Evolutionary conservation across 495 filamentous ascomycete genomes (phyloP).

Genomic region (Penicillium subrubescens): DNA sequence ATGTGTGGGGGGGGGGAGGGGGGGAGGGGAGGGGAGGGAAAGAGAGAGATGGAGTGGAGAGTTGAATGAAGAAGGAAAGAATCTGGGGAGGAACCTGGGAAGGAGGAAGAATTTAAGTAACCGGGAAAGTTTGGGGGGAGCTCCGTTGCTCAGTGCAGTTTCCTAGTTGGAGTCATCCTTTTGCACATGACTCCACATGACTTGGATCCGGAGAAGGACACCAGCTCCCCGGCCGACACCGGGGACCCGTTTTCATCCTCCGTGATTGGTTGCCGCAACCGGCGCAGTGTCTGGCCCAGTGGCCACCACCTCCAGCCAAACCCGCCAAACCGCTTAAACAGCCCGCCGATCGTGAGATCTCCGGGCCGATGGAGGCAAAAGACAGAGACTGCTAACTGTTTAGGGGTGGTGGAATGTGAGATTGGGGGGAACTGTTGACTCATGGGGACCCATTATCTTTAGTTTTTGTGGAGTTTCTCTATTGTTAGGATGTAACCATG

Average conservation of each 20-base stretch:
- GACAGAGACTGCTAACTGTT: neutral
- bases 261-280: constrained; percentile 19
- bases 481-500: neutral
- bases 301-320: neutral
- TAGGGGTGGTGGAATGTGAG: neutral
- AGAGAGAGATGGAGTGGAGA: constrained; percentile 19
- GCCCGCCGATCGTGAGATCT: neutral
- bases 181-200: constrained; percentile 23
- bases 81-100: constrained; percentile 14
- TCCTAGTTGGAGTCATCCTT: neutral
- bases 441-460: neutral
- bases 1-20: constrained; percentile 19
- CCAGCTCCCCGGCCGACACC: constrained; percentile 44
- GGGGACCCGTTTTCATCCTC: constrained; percentile 15
- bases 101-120: constrained; percentile 21
- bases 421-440: neutral
- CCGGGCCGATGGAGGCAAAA: neutral
- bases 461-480: neutral
- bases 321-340: neutral
- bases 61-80: constrained; percentile 22
- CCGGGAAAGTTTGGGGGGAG: constrained; percentile 21
- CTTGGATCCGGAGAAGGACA: constrained; percentile 36
- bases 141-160: neutral
- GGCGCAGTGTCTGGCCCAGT: neutral
- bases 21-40: constrained; percentile 19